Evolutionary conservation across 2,329 filamentous ascomycete species (phyloP).

Genomic region (Xylariaceae sp.): DNA sequence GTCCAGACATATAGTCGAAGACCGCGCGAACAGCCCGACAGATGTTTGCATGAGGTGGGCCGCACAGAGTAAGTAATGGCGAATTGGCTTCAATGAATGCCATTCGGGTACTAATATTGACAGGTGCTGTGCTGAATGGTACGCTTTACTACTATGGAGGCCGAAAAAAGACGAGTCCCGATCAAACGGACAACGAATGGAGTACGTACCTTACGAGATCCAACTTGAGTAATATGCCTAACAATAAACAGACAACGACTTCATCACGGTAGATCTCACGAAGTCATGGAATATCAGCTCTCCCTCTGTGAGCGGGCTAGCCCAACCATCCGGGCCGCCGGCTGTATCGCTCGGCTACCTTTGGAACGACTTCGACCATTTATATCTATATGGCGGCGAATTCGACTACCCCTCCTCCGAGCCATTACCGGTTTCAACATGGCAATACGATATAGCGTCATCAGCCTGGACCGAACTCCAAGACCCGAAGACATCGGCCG

Average conservation of each 20-base stretch:
- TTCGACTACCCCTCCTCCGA: conserved; percentile 67
- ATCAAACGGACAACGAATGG: conserved; percentile 70
- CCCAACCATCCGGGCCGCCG: conserved; percentile 71
- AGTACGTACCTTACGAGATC: conserved; percentile 53
- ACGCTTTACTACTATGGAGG: conserved; percentile 80
- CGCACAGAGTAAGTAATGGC: conserved; percentile 59
- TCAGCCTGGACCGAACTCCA: conserved; percentile 67
- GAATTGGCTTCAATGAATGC: background rate
- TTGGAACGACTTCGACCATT: conserved; percentile 72
- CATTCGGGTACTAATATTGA: conserved; percentile 22
- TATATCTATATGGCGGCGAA: conserved; percentile 77
- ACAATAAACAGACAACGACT: conserved; percentile 65
- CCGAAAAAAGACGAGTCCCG: conserved; percentile 61
- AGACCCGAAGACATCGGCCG: conserved; percentile 65
- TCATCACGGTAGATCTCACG: conserved; percentile 73
- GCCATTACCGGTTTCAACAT: conserved; percentile 67
- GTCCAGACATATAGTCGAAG: conserved; percentile 40
- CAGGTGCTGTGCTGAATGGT: conserved; percentile 72
- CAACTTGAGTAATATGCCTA: conserved; percentile 18
- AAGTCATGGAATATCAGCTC: conserved; percentile 72
- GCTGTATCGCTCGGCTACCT: conserved; percentile 75
- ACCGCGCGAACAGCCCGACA: conserved; percentile 55
- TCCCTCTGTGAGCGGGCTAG: conserved; percentile 66
- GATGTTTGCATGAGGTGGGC: conserved; percentile 70
- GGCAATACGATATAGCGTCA: conserved; percentile 70